Base-by-base conservation (phyloP, 805 yeast species). In the Candida hungchunana region DNA sequence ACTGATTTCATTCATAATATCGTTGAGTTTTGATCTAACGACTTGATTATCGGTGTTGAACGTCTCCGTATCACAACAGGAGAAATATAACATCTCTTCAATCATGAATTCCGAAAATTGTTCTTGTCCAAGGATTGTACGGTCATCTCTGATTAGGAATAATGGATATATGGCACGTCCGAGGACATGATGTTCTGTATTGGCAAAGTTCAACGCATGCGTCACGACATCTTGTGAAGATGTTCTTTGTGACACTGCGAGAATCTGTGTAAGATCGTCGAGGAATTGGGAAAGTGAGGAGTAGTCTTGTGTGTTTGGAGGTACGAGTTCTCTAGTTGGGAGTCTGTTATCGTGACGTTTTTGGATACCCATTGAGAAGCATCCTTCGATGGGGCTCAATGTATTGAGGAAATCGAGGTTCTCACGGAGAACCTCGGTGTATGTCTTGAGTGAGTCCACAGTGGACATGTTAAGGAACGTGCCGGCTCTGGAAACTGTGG, bases 131-230 rank as follows among this genome's bases (percentile, higher is more conserved):
- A 79, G 47, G 3, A 83, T 62, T 1, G 77, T 62, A 35, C 69
- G 70, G 53, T 81, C 79, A 49, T 81, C 84, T 41, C 86, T 62
- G 7, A 82, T 63, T 17, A 81, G 59, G 48, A 72, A 77, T 16
- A 80, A 59, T 36, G 81, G 85, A 47, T 79, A 70, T 9, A 79
- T 47, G 2, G 83, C 82, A 40, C 89, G 66, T 2, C 80, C 69
- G n/a, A 83, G 32, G 2, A 61, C 62, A 47, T 65, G 69, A 31
- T 64, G 69, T 5, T 46, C 34, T 3, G 48, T 34, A 27, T 60
- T 53, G 25, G 63, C 58, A 44, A 66, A 64, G 35, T 56, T 56
- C 12, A 40, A 34, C 0, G 64, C 59, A 43, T 58, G 63, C 25
- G 55, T 56, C 3, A 54, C 37, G 6, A 59, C 42, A 36, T 64